Base-by-base conservation (phyloP, 768 basidiomycete species). In the Russula earlei region DNA sequence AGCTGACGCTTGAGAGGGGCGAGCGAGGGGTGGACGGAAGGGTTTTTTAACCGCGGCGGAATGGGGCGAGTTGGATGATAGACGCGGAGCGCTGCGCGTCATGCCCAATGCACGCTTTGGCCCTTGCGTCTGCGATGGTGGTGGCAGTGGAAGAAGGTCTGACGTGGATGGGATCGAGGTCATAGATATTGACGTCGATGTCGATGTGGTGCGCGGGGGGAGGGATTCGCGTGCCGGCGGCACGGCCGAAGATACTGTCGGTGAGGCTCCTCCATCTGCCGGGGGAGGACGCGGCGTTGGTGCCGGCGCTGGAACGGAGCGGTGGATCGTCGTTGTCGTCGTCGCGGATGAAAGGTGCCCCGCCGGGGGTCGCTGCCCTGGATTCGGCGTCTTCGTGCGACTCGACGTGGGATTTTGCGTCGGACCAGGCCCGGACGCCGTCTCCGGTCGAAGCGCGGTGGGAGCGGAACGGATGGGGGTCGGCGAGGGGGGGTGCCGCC, bases 31-130 rank as follows among this genome's bases (percentile, higher is more conserved):
- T 1, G 51, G 56, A 11, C 56, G 56, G 45, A 57, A 57, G 9
- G 56, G 56, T 33, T 47, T 52, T 38, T 57, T 57, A n/a, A 20
- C 31, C 2, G 38, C 51, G 4, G 40, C 38, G 14, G 50, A 50
- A 25, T 36, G 33, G 8, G 22, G n/a, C 1, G 34, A 27, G 12
- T n/a, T n/a, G 37, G 33, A 49, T 10, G 38, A 31, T 19, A 38
- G 22, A 15, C 20, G 40, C 5, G 45, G 14, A 3, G 29, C 33
- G 17, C 10, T n/a, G 19, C 56, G 56, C 38, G 45, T 57, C 51
- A 57, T 57, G 9, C 56, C 56, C 14, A 52, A 33, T 19, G 51
- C 56, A 3, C 56, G 56, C 36, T 9, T 52, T 2, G 27, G 24
- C 6, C 37, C 56, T 6, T 48, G 46, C 2, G 22, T 1, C 33